Evolutionary conservation across 495 filamentous ascomycete genomes (phyloP).

Genomic region (Neurospora intermedia): DNA sequence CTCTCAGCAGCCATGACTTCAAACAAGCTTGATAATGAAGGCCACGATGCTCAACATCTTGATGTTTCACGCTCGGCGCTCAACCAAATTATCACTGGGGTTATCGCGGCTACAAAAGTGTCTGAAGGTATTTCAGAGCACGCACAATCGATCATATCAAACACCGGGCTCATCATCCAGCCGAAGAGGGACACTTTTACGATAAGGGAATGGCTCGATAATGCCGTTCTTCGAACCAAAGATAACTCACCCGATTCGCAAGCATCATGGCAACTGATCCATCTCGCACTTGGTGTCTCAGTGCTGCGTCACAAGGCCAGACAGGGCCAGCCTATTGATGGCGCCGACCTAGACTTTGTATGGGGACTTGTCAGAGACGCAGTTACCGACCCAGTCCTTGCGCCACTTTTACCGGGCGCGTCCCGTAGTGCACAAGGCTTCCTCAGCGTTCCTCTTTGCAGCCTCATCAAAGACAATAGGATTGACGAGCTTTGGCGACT

Average conservation of each 20-base stretch:
- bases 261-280: background rate
- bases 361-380: constrained; percentile 2
- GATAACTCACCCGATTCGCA: background rate
- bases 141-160: background rate
- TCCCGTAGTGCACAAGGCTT: constrained; percentile 19
- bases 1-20: background rate
- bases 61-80: background rate
- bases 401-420: background rate
- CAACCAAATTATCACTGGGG: background rate
- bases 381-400: background rate
- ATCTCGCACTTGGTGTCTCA: background rate
- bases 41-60: background rate
- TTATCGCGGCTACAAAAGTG: background rate
- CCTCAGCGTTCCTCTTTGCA: constrained; percentile 16
- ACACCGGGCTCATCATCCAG: background rate
- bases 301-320: background rate
- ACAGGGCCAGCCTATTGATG: background rate
- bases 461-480: constrained; percentile 11
- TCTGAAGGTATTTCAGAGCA: background rate
- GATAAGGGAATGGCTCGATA: background rate
- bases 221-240: background rate
- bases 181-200: background rate
- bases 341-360: background rate
- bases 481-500: constrained; percentile 18
- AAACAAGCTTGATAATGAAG: background rate